Conservation (phyloP, 805 yeast genomes). For the Hanseniaspora jakobsenii region DNA sequence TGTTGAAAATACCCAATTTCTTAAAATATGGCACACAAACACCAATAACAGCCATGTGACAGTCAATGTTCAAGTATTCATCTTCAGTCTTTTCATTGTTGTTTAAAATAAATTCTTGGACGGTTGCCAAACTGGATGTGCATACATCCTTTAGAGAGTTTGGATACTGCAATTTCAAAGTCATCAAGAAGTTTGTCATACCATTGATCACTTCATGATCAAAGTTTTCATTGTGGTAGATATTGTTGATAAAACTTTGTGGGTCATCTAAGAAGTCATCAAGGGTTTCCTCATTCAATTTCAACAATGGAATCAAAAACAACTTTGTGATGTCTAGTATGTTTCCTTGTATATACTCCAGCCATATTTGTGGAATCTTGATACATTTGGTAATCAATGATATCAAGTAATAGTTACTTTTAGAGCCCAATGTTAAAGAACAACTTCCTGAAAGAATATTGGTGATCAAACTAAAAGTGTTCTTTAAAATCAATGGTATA, state of each 20-base stretch:
- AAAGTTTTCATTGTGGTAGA: slow-evolving; percentile 11
- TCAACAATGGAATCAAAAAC: slow-evolving; percentile 10
- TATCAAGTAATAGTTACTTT: slow-evolving; percentile 4
- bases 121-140: slow-evolving; percentile 1
- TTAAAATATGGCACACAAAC: slow-evolving; percentile 1
- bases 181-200: slow-evolving; percentile 7
- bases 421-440: neutral
- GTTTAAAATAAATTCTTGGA: neutral
- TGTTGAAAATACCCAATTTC: neutral
- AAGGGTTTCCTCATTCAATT: slow-evolving; percentile 3
- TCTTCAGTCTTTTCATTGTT: neutral
- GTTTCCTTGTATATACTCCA: slow-evolving; percentile 1
- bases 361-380: slow-evolving; percentile 1
- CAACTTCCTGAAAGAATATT: neutral
- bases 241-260: slow-evolving; percentile 10
- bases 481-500: slow-evolving; percentile 37
- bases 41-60: slow-evolving; percentile 5
- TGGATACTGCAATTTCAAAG: slow-evolving; percentile 4
- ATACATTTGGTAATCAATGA: slow-evolving; percentile 16
- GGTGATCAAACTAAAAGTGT: neutral
- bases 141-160: neutral
- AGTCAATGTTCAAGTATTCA: slow-evolving; percentile 1
- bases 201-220: slow-evolving; percentile 13
- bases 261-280: slow-evolving; percentile 12
- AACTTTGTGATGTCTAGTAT: slow-evolving; percentile 3